Conservation (phyloP, 2,329 filamentous ascomycete species). For the Pseudogymnoascus sp. region DNA sequence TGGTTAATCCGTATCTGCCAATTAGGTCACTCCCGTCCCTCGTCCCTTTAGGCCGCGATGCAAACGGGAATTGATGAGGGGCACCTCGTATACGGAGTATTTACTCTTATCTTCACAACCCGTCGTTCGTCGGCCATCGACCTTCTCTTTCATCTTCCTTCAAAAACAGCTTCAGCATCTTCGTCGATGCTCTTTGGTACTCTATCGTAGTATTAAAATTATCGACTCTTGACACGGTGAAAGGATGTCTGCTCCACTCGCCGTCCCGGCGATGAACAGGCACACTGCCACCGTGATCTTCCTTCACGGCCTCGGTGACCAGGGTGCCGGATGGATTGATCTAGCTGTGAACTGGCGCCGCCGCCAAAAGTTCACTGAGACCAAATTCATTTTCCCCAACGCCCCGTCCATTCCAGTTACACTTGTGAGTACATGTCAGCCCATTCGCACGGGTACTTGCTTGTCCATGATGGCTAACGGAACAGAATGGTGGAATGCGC, state of each 20-base stretch:
- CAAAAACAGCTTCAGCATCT: neutral
- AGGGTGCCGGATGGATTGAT: constrained; percentile 67
- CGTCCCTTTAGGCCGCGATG: neutral
- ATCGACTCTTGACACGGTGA: neutral
- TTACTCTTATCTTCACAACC: neutral
- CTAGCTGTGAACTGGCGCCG: constrained; percentile 83
- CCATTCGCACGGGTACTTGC: neutral
- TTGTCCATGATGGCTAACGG: neutral
- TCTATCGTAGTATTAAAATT: neutral
- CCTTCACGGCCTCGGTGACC: constrained; percentile 84
- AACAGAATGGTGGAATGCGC: constrained; percentile 61
- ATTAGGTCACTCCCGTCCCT: neutral
- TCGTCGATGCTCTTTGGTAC: neutral
- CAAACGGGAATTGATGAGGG: neutral
- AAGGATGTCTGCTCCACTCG: constrained; percentile 35
- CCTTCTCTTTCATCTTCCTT: neutral
- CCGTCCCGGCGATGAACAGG: constrained; percentile 69
- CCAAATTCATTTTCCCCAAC: constrained; percentile 90
- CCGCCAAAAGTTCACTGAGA: constrained; percentile 72
- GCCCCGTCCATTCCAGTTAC: constrained; percentile 82
- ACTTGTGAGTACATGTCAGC: constrained; percentile 43
- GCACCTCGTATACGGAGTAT: neutral
- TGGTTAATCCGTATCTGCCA: neutral
- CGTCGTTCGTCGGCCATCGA: neutral
- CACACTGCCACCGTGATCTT: constrained; percentile 96